Percentiles rank a stretch among this genome's conserved stretches.
These are phyloP conservation scores for Clarireedia sp. DNA, from an alignment of 2,329 filamentous ascomycete genomes.

Conservation along the genomic window DNA sequence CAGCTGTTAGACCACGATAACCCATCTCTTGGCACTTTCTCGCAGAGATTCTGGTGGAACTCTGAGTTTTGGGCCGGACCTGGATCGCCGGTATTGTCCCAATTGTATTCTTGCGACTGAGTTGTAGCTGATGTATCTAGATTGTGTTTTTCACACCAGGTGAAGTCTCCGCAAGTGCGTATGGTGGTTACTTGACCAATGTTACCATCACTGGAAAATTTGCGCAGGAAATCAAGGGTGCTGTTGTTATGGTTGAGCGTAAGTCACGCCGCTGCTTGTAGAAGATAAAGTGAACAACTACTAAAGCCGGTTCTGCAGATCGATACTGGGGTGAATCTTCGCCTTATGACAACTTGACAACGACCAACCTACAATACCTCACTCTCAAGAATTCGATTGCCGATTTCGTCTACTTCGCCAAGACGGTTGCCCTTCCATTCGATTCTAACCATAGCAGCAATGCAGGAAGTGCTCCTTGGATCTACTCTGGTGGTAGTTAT, in stretches of 20 bases:
- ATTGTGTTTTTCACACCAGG: slow-evolving; percentile 45
- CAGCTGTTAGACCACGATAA: slow-evolving; percentile 53
- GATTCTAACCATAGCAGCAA: slow-evolving; percentile 40
- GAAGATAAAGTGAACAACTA: background rate
- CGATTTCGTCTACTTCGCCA: slow-evolving; percentile 48
- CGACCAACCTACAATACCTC: slow-evolving; percentile 45
- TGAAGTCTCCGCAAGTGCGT: slow-evolving; percentile 39
- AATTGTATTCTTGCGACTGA: background rate
- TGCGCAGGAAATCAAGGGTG: slow-evolving; percentile 45
- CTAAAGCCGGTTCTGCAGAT: slow-evolving; percentile 31
- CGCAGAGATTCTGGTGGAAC: slow-evolving; percentile 46
- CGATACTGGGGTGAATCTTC: slow-evolving; percentile 51
- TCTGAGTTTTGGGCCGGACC: slow-evolving; percentile 44
- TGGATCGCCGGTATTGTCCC: slow-evolving; percentile 40
- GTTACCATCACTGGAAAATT: slow-evolving; percentile 40
- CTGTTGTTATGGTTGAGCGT: slow-evolving; percentile 48
- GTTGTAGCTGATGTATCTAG: slow-evolving; percentile 20
- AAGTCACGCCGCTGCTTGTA: slow-evolving; percentile 11
- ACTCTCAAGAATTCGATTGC: slow-evolving; percentile 45
- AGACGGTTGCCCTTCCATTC: slow-evolving; percentile 45
- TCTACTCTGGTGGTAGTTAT: slow-evolving; percentile 49
- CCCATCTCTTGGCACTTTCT: slow-evolving; percentile 46
- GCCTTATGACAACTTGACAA: slow-evolving; percentile 42
- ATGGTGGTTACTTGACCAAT: slow-evolving; percentile 43
- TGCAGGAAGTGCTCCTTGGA: slow-evolving; percentile 46